Evolutionary conservation across 768 basidiomycete genomes (phyloP), one percentile per base, ranked within the genome.

Genomic region (Termitomyces sp.): DNA sequence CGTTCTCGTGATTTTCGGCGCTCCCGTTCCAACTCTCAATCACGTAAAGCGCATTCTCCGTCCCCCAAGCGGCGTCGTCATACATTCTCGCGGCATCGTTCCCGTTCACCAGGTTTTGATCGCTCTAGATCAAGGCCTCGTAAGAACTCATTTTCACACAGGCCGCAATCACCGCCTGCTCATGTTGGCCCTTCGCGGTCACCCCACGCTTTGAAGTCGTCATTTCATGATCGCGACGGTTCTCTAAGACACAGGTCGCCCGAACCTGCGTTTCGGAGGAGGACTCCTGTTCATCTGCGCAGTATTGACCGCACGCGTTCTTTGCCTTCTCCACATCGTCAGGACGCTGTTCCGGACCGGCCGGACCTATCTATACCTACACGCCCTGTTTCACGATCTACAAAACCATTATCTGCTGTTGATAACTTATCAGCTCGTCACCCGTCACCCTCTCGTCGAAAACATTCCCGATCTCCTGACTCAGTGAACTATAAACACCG

Each of bases 201-300:
- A 10, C 44, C 58, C 36, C 16, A 38, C 44, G 2, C 2, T 38
- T 35, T 28, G 32, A 55, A 40, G 44, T 3, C 54, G 5, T 55
- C 53, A 13, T 60, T 50, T 55, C 28, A 16, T 18, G 40, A 32
- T 8, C 58, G 28, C 14, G 16, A 53, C 6, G 13, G 33, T 23
- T 46, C 23, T 18, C 53, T 20, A 44, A 47, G 40, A 35, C 36
- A 32, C 13, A 41, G 40, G 35, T 50, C 58, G 14, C 33, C 50
- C 5, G 10, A 38, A 9, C 30, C 38, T 52, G 38, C 55, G 20
- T 0, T 40, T 30, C n/a, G 14, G n/a, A 50, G 58, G 8, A 56
- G 44, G 44, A 63, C 58, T 50, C 62, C 62, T 5, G 35, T 63
- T 8, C 52, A 63, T 52, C 57, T 55, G 57, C 58, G 57, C 43